Evolutionary conservation across 2,329 filamentous ascomycete species (phyloP).

Genomic region (Fusarium ramigenum): DNA sequence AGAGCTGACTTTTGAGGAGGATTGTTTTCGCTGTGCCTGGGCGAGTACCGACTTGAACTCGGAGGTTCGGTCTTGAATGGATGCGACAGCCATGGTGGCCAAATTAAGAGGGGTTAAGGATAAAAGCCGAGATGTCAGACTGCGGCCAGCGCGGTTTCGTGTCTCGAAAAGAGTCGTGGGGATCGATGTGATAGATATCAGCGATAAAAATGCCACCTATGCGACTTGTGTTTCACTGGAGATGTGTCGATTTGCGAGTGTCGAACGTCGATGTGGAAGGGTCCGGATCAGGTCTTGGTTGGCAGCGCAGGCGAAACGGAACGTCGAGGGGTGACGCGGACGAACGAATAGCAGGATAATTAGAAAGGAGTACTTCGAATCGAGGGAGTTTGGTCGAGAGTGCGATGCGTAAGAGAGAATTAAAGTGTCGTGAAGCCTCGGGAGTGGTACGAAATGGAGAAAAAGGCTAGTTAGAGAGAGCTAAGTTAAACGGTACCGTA

Average conservation of each 20-base stretch:
- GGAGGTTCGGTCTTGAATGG: conserved; percentile 94
- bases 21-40: conserved; percentile 84
- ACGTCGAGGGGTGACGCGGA: conserved; percentile 24
- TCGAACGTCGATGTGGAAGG: conserved; percentile 20
- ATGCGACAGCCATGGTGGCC: conserved; percentile 68
- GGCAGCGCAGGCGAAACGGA: conserved; percentile 12
- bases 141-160: conserved; percentile 50
- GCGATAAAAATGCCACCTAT: conserved; percentile 9
- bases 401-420: conserved; percentile 10
- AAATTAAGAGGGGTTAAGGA: conserved; percentile 26
- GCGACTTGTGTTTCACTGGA: conserved; percentile 9
- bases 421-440: conserved; percentile 9
- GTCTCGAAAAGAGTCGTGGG: conserved; percentile 23
- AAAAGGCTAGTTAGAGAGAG: conserved; percentile 11
- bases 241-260: conserved; percentile 4
- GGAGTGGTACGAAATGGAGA: conserved; percentile 1
- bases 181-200: background rate
- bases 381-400: conserved; percentile 5
- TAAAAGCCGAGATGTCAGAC: conserved; percentile 32
- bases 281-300: conserved; percentile 26
- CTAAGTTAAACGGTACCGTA: background rate
- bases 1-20: conserved; percentile 77
- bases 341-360: conserved; percentile 27
- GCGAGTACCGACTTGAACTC: conserved; percentile 94
- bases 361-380: conserved; percentile 20